Conservation (phyloP, 805 yeast species). For the Metschnikowia colocasiae region DNA sequence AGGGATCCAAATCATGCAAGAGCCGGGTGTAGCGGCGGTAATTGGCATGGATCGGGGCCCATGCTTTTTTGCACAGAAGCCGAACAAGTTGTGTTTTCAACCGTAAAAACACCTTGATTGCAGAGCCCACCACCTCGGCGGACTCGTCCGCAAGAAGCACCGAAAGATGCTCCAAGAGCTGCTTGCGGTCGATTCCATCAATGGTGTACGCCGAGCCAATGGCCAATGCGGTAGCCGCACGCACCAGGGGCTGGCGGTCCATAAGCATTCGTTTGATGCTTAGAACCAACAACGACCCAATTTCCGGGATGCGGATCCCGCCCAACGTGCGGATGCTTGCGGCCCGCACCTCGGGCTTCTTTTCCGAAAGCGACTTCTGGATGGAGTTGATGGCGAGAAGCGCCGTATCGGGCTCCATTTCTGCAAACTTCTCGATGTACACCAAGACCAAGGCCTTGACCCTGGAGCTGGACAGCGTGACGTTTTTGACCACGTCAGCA, state of each 20-base stretch:
- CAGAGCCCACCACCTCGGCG: conserved; percentile 63
- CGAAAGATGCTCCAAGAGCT: conserved; percentile 47
- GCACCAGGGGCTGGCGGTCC: conserved; percentile 75
- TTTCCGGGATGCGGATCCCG: conserved; percentile 77
- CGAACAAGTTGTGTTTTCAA: conserved; percentile 26
- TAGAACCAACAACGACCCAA: conserved; percentile 71
- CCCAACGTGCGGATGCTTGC: conserved; percentile 75
- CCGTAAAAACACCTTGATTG: conserved; percentile 54
- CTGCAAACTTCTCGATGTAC: conserved; percentile 73
- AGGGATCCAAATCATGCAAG: conserved; percentile 58
- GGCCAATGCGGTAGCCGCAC: conserved; percentile 76
- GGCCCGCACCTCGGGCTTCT: conserved; percentile 63
- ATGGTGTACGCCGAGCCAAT: conserved; percentile 50
- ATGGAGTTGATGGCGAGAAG: conserved; percentile 85
- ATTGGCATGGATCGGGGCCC: conserved; percentile 69
- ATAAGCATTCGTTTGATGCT: conserved; percentile 64
- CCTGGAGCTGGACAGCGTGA: conserved; percentile 60
- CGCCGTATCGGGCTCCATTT: conserved; percentile 83
- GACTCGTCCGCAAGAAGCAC: conserved; percentile 63
- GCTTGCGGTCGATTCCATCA: conserved; percentile 43
- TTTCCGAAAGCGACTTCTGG: conserved; percentile 75
- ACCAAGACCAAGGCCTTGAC: conserved; percentile 74
- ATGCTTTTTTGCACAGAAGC: conserved; percentile 32
- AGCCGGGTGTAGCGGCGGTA: conserved; percentile 55
- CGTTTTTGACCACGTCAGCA: conserved; percentile 87